phyloP scores from a whole-genome alignment of 208 protist species.

The Phytomonas francai region DNA sequence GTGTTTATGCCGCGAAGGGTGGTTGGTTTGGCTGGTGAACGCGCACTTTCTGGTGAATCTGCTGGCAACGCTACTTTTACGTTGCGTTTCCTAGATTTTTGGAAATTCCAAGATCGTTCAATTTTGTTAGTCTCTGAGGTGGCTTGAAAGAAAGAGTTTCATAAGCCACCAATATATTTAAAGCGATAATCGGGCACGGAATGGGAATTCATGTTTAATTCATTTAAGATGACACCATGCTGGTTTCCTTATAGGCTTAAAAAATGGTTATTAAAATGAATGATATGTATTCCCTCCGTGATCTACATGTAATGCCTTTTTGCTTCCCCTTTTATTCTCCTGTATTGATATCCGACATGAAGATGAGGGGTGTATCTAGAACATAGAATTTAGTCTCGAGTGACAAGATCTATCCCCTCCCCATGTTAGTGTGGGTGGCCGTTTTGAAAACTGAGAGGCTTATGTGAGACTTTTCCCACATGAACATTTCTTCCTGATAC shows the following conservation, averaged over 20 bases:
- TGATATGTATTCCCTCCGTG: background rate
- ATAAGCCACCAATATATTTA: background rate
- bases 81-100: background rate
- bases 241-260: background rate
- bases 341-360: background rate
- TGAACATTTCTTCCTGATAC: background rate
- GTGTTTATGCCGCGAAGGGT: background rate
- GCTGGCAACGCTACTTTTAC: background rate
- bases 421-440: background rate
- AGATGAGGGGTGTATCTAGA: background rate
- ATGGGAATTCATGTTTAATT: background rate
- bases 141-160: background rate
- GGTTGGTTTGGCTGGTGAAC: background rate
- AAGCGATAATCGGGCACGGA: background rate
- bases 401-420: background rate
- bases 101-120: background rate
- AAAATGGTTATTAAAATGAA: slow-evolving; percentile 9
- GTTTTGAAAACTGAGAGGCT: background rate
- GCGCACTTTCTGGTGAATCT: background rate
- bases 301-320: background rate
- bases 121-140: background rate
- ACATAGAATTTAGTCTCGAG: background rate
- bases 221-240: background rate
- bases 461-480: background rate
- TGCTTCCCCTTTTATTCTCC: background rate